Evolutionary conservation across 2,329 filamentous ascomycete genomes (phyloP).

Genomic region (Fusarium aywerte): DNA sequence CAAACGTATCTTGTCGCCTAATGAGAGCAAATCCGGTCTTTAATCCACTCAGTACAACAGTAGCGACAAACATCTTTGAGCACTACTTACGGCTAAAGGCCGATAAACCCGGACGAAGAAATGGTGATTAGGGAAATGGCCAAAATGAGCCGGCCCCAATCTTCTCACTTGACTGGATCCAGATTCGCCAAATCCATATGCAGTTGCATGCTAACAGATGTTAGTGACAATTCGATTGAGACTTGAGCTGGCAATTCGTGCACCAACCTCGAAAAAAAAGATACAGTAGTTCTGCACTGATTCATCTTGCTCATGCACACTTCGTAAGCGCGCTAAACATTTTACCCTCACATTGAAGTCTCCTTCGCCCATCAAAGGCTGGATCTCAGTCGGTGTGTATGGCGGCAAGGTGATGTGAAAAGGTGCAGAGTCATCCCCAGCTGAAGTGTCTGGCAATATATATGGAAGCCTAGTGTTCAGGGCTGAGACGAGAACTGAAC

Average conservation of each 20-base stretch:
- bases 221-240: slow-evolving; percentile 18
- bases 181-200: slow-evolving; percentile 54
- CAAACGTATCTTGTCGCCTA: slow-evolving; percentile 61
- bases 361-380: slow-evolving; percentile 48
- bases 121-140: slow-evolving; percentile 65
- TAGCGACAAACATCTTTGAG: neutral
- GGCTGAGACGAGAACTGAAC: slow-evolving; percentile 57
- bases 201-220: slow-evolving; percentile 57
- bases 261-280: slow-evolving; percentile 65
- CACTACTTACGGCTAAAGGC: slow-evolving; percentile 60
- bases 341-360: slow-evolving; percentile 57
- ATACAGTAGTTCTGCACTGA: slow-evolving; percentile 58
- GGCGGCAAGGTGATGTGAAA: slow-evolving; percentile 54
- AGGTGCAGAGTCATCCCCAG: slow-evolving; percentile 33
- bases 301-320: slow-evolving; percentile 45
- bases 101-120: slow-evolving; percentile 67
- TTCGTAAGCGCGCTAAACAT: slow-evolving; percentile 57
- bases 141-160: slow-evolving; percentile 59
- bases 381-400: slow-evolving; percentile 54
- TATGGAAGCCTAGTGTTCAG: slow-evolving; percentile 56
- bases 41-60: slow-evolving; percentile 28
- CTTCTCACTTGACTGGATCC: slow-evolving; percentile 51
- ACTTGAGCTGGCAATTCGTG: neutral
- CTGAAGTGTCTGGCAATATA: slow-evolving; percentile 47
- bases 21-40: slow-evolving; percentile 62